Percentiles rank a stretch among this genome's conserved stretches.
These are phyloP conservation scores for Macrolepiota albuminosa DNA, from an alignment of 768 basidiomycete genomes.

Conservation along the genomic window DNA sequence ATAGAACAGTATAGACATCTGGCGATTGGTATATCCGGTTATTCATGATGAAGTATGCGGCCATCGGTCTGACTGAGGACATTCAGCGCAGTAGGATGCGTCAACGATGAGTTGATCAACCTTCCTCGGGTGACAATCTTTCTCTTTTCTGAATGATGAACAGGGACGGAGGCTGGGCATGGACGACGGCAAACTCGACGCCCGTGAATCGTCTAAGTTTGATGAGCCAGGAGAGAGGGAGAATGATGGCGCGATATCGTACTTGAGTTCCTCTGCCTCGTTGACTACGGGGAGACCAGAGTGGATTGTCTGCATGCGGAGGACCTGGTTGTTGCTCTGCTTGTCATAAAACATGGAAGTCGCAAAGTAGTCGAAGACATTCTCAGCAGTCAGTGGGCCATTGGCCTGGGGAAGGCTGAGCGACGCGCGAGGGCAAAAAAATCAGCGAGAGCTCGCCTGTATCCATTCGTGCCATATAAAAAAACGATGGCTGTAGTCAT, in stretches of 20 bases:
- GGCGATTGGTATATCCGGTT: slow-evolving; percentile 88
- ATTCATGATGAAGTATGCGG: slow-evolving; percentile 85
- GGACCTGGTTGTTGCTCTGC: slow-evolving; percentile 86
- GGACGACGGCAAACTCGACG: slow-evolving; percentile 81
- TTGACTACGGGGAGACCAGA: slow-evolving; percentile 72
- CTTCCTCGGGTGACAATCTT: slow-evolving; percentile 77
- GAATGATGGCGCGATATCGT: slow-evolving; percentile 17
- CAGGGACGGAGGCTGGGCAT: slow-evolving; percentile 72
- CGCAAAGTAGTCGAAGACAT: slow-evolving; percentile 87
- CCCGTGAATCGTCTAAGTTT: slow-evolving; percentile 68
- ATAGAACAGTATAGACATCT: slow-evolving; percentile 77
- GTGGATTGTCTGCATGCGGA: slow-evolving; percentile 92
- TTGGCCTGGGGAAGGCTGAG: slow-evolving; percentile 46
- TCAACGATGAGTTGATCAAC: slow-evolving; percentile 33
- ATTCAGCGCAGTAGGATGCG: slow-evolving; percentile 4
- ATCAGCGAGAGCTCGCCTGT: slow-evolving; percentile 40
- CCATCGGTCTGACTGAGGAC: slow-evolving; percentile 62
- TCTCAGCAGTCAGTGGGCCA: slow-evolving; percentile 69
- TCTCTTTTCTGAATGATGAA: slow-evolving; percentile 91
- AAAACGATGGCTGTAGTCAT: slow-evolving; percentile 78
- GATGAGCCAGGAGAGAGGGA: slow-evolving; percentile 4
- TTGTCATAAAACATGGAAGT: slow-evolving; percentile 94
- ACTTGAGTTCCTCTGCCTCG: slow-evolving; percentile 86
- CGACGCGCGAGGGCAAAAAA: not conserved
- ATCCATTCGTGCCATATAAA: slow-evolving; percentile 94